Evolutionary conservation across 768 basidiomycete species (phyloP).

Genomic region (Amanita exitialis): DNA sequence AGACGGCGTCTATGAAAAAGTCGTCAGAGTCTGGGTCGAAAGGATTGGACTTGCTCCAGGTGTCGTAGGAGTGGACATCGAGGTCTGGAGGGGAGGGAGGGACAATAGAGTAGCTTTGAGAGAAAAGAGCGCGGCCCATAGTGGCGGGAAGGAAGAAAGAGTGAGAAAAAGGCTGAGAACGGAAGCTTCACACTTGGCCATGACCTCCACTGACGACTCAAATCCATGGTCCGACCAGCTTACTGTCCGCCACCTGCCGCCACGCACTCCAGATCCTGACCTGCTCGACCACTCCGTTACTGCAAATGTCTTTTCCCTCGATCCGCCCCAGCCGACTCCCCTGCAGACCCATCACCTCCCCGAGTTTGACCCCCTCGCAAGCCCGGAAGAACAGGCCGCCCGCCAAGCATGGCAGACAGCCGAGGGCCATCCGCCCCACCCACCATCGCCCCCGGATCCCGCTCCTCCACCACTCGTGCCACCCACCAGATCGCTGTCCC

Average conservation of each 20-base stretch:
- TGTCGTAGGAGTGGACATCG: constrained; percentile 30
- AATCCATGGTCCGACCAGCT: constrained; percentile 1
- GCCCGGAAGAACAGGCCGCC: constrained; percentile 46
- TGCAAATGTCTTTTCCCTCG: constrained; percentile 17
- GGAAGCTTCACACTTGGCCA: not conserved
- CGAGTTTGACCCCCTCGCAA: constrained; percentile 63
- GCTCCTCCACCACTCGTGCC: constrained; percentile 17
- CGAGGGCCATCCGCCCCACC: constrained; percentile 52
- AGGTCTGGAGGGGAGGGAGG: constrained; percentile 34
- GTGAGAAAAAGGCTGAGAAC: constrained; percentile 5
- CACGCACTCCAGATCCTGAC: constrained; percentile 33
- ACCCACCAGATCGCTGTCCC: constrained; percentile 24
- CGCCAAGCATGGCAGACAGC: constrained; percentile 55
- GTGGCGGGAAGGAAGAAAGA: constrained; percentile 7
- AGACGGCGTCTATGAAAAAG: constrained; percentile 53
- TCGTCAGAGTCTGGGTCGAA: constrained; percentile 81
- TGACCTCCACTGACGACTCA: not conserved
- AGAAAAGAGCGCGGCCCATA: constrained; percentile 58
- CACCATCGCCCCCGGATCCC: constrained; percentile 17
- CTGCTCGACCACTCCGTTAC: constrained; percentile 29
- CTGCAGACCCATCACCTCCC: constrained; percentile 26
- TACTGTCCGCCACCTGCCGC: constrained; percentile 11
- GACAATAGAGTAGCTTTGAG: constrained; percentile 25
- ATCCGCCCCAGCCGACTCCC: constrained; percentile 15
- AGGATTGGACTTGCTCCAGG: constrained; percentile 54